Evolutionary conservation across 495 filamentous ascomycete species (phyloP).

Genomic region (Aspergillus bridgeri): DNA sequence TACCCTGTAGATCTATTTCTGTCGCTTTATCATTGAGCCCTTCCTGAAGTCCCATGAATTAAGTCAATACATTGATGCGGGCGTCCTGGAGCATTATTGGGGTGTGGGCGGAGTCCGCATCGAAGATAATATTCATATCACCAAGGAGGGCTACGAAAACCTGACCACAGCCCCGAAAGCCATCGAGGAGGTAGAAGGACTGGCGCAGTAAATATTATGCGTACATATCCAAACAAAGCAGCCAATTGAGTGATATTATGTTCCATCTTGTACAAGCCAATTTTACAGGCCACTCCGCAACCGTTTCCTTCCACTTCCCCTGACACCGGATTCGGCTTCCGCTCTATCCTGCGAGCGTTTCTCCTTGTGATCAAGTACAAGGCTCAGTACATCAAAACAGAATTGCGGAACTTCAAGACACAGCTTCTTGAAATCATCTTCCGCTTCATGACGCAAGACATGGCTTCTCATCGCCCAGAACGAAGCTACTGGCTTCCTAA

Average conservation of each 20-base stretch:
- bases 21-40: conserved; percentile 85
- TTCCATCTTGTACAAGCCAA: background rate
- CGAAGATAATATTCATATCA: conserved; percentile 75
- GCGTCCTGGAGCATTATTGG: conserved; percentile 80
- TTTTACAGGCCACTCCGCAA: conserved; percentile 29
- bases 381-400: conserved; percentile 78
- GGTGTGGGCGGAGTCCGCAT: conserved; percentile 82
- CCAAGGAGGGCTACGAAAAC: conserved; percentile 72
- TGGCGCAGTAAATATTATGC: conserved; percentile 18
- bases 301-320: conserved; percentile 33
- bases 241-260: background rate
- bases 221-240: background rate
- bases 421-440: conserved; percentile 73
- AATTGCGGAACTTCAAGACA: conserved; percentile 91
- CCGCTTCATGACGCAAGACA: conserved; percentile 76
- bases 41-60: conserved; percentile 68
- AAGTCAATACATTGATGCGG: conserved; percentile 66
- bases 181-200: conserved; percentile 63
- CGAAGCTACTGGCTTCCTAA: conserved; percentile 79
- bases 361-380: conserved; percentile 65
- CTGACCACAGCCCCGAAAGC: conserved; percentile 74
- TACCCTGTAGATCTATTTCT: conserved; percentile 75
- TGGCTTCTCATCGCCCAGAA: conserved; percentile 86
- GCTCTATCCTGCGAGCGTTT: conserved; percentile 37
- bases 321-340: conserved; percentile 28